Percentiles rank a stretch among this genome's conserved stretches.
phyloP scores from a whole-genome alignment of 148 eudicot species.

The Nepenthes gracilis region DNA sequence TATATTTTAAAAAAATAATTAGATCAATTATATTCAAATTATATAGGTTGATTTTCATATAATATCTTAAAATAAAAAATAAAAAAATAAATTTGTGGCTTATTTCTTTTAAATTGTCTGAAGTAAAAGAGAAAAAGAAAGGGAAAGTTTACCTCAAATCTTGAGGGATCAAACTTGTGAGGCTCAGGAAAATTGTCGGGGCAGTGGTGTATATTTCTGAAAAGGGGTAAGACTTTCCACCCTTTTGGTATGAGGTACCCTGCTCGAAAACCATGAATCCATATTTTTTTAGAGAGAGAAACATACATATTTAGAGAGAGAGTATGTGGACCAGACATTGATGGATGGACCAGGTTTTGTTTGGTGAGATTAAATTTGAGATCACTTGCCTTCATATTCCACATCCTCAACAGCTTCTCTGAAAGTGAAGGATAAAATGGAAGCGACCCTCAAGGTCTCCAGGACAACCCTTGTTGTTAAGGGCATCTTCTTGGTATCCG shows the following conservation, averaged over 20 bases:
- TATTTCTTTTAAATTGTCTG: no score
- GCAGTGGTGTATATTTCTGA: slow-evolving; percentile 68
- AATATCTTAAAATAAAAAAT: no score
- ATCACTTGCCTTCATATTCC: slow-evolving; percentile 63
- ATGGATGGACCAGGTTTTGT: no score
- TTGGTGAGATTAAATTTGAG: no score
- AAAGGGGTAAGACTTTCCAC: slow-evolving; percentile 67
- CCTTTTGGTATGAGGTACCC: slow-evolving; percentile 72
- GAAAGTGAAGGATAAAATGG: slow-evolving; percentile 84
- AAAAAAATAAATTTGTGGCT: no score
- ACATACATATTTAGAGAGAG: not conserved
- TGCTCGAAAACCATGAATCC: slow-evolving; percentile 19
- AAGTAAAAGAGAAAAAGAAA: not conserved
- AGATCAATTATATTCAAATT: no score
- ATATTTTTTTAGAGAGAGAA: not conserved
- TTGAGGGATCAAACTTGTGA: slow-evolving; percentile 67
- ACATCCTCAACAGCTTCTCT: slow-evolving; percentile 99
- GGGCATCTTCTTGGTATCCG: slow-evolving; percentile 67
- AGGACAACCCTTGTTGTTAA: slow-evolving; percentile 67
- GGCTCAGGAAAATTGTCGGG: slow-evolving; percentile 51
- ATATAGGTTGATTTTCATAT: no score
- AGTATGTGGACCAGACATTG: not conserved
- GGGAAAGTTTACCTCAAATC: slow-evolving; percentile 48
- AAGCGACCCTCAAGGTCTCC: slow-evolving; percentile 90
- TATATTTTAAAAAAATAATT: no score